Conservation (phyloP, 257 asterid species). For the Jacaranda mimosifolia region DNA sequence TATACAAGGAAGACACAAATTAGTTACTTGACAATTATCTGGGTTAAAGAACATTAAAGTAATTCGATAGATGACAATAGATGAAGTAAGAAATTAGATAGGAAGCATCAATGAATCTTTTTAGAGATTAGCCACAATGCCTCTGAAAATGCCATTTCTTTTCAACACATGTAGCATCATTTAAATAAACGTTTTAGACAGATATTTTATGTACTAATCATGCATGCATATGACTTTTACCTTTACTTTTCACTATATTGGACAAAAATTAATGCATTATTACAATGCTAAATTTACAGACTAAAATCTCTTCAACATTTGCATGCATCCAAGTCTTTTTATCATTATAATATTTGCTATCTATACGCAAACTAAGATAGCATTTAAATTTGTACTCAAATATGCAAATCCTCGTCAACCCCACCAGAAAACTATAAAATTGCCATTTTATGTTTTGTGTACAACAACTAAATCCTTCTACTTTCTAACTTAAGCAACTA, state of each 20-base stretch:
- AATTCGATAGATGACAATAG: neutral
- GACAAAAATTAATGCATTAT: slow-evolving; percentile 16
- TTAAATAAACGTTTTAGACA: too few relatives aligned
- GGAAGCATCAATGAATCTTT: slow-evolving; percentile 18
- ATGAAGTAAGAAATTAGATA: slow-evolving; percentile 21
- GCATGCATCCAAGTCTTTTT: neutral
- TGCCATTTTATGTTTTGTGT: slow-evolving; percentile 1
- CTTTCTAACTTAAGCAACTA: neutral
- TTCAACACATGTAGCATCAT: too few relatives aligned
- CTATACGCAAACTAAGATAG: neutral
- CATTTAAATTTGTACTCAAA: neutral
- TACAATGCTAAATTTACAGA: neutral
- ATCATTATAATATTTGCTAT: neutral
- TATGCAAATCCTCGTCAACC: neutral
- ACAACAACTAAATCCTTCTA: neutral
- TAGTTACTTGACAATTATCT: neutral
- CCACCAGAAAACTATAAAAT: neutral
- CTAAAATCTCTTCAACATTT: neutral
- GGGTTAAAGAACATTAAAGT: neutral
- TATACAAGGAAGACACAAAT: slow-evolving; percentile 13
- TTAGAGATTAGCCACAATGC: slow-evolving; percentile 1
- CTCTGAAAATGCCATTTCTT: neutral
- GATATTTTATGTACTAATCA: too few relatives aligned
- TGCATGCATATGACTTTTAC: neutral
- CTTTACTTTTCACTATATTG: neutral